Base-by-base conservation (phyloP, 352 stramenopile genomes). In the Globisporangium perplexum region DNA sequence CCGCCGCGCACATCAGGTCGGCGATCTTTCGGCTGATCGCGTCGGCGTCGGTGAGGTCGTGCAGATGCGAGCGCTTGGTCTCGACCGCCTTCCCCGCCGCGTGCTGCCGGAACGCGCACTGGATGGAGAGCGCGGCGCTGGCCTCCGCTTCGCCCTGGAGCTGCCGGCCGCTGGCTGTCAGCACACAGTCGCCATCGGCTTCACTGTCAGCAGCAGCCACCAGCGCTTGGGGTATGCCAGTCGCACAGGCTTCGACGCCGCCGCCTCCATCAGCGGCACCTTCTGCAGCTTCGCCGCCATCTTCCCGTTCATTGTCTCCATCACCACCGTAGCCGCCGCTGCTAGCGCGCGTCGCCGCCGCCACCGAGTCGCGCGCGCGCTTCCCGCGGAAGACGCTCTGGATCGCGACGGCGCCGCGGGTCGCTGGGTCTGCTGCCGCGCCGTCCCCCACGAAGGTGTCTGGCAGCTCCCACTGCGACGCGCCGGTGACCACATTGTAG, bases 381-480 rank as follows among this genome's bases (percentile, higher is more conserved):
- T 74, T 84, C 28, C 65, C 69, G 1, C 74, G 71, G 45, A 70
- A 76, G 3, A 60, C 63, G 35, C 72, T 86, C 61, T 87, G 75
- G 51, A 89, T 87, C 45, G 67, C 73, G 23, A 83, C 68, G 3
- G 55, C 72, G 20, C 69, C 59, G 17, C 62, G 57, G 20, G 63
- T 70, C 38, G 72, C 65, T 15, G 64, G 60, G 46, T 83, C 68
- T 14, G 20, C 4, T 3, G 41, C 41, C 7, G 28, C 46, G 22
- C 12, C 24, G 12, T 57, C 65, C 0, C 53, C 57, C 15, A 70
- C 58, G 39, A 84, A 80, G 26, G 68, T 63, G 0, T 20, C 44
- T 17, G 73, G 73, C 11, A 62, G 63, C 28, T 82, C 70, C 70
- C 74, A 86, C 46, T 79, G 72, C 3, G 62, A 62, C 33, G 60